Evolutionary conservation across 1,284 basidiomycete genomes (phyloP).

Genomic region (Peniophora sp.): DNA sequence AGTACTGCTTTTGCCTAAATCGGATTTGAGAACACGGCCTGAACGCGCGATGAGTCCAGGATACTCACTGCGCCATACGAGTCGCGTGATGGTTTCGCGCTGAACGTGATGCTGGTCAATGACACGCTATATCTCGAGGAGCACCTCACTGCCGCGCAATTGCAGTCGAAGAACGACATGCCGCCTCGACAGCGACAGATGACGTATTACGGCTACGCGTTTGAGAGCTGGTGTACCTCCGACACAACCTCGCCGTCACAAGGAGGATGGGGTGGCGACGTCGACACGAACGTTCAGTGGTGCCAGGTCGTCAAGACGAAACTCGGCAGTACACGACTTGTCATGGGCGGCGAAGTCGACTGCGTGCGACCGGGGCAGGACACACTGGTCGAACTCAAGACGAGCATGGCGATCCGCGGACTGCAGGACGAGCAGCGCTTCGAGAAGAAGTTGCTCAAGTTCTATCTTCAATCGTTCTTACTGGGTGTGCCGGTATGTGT

Average conservation of each 20-base stretch:
- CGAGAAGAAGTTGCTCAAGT: constrained; percentile 88
- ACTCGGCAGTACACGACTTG: constrained; percentile 70
- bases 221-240: constrained; percentile 81
- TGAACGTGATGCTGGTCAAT: constrained; percentile 78
- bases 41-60: constrained; percentile 35
- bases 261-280: constrained; percentile 75
- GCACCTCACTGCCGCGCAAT: constrained; percentile 47
- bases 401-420: constrained; percentile 73
- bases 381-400: constrained; percentile 88
- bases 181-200: constrained; percentile 48
- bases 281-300: constrained; percentile 95
- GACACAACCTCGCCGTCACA: constrained; percentile 22
- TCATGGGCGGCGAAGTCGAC: constrained; percentile 94
- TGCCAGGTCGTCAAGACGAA: constrained; percentile 90
- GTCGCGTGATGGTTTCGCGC: constrained; percentile 72
- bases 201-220: constrained; percentile 76
- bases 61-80: constrained; percentile 78
- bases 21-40: constrained; percentile 14
- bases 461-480: constrained; percentile 94
- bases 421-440: constrained; percentile 68
- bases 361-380: constrained; percentile 67
- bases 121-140: constrained; percentile 84
- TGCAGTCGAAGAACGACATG: constrained; percentile 60
- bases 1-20: constrained; percentile 20
- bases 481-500: constrained; percentile 80